phyloP scores from a whole-genome alignment of 305 asterid genomes.

The Fraxinus albicans region DNA sequence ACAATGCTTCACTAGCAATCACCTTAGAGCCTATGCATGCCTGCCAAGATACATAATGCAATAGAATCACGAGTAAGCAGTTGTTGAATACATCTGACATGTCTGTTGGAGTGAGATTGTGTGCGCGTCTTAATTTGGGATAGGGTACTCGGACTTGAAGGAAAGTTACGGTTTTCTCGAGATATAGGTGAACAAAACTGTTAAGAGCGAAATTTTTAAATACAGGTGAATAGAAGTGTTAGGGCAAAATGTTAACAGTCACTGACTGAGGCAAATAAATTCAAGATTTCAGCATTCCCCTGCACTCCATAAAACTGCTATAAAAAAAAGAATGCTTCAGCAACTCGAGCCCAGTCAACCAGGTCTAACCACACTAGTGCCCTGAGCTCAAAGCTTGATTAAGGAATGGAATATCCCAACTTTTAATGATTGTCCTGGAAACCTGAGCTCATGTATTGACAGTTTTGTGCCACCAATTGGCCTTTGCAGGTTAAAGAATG shows the following conservation, averaged over 20 bases:
- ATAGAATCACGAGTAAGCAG: not conserved
- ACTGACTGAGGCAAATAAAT: not conserved
- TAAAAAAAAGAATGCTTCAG: not conserved
- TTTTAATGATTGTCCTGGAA: not conserved
- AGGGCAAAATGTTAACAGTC: not conserved
- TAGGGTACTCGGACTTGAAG: not conserved
- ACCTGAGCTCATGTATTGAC: not conserved
- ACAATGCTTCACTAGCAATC: constrained; percentile 88
- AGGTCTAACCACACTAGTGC: not conserved
- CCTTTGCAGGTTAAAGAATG: not conserved
- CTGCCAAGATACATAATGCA: constrained; percentile 35
- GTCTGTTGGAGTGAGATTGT: not conserved
- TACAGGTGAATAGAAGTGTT: not conserved
- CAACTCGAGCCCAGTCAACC: not conserved
- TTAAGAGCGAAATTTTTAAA: not conserved
- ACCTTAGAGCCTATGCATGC: constrained; percentile 92
- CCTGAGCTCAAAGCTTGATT: not conserved
- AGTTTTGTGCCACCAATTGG: not conserved
- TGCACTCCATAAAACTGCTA: not conserved
- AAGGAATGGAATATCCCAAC: not conserved
- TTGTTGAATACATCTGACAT: not conserved
- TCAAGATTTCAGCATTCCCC: not conserved
- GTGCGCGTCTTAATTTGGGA: not conserved
- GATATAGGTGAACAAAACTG: not conserved
- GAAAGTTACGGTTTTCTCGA: not conserved